Conservation (phyloP, 805 yeast species). For the Saccharomyces jurei region DNA sequence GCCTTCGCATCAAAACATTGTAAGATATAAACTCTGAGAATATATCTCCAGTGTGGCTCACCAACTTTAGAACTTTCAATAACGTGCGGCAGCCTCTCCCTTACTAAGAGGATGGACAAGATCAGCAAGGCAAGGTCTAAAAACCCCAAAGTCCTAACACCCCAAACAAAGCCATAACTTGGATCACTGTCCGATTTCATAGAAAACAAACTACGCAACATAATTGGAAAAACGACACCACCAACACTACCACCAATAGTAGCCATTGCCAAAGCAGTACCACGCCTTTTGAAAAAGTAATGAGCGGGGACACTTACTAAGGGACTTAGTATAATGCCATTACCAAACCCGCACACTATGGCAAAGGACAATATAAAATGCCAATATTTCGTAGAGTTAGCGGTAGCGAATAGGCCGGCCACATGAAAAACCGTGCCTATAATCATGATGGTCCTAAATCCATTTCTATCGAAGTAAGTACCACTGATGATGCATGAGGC, state of each 20-base stretch:
- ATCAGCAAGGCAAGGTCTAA: constrained; percentile 32
- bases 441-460: constrained; percentile 37
- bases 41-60: constrained; percentile 16
- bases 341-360: constrained; percentile 47
- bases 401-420: constrained; percentile 45
- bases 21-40: constrained; percentile 23
- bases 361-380: constrained; percentile 56
- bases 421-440: constrained; percentile 37
- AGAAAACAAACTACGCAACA: constrained; percentile 39
- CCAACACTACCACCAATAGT: constrained; percentile 48
- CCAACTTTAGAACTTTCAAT: constrained; percentile 19
- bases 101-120: constrained; percentile 30
- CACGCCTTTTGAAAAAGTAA: constrained; percentile 53
- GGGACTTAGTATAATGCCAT: constrained; percentile 50
- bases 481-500: constrained; percentile 46
- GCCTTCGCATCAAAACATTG: constrained; percentile 32
- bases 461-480: constrained; percentile 48
- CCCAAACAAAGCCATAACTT: constrained; percentile 45
- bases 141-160: constrained; percentile 44
- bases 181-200: constrained; percentile 19
- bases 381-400: constrained; percentile 42
- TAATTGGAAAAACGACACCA: constrained; percentile 46
- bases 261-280: constrained; percentile 42
- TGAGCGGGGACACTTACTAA: constrained; percentile 53
- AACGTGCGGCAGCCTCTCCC: constrained; percentile 40